Conservation (phyloP, 192 early-diverging fungal species). For the Coemansia sp. region DNA sequence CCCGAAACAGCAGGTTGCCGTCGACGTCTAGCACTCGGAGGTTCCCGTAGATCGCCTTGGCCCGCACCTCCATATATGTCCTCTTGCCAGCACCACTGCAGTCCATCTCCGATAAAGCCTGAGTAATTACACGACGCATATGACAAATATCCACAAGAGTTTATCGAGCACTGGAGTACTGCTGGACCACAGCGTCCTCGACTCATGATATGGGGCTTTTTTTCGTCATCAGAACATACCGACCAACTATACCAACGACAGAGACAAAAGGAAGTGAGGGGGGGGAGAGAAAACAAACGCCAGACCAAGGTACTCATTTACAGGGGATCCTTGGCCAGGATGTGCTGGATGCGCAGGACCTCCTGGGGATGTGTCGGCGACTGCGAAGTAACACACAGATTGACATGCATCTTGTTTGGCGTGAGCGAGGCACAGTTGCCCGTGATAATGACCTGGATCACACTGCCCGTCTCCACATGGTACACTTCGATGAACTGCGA, state of each 20-base stretch:
- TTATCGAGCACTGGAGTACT: too few species aligned
- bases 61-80: constrained; percentile 19
- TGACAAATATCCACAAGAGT: too few species aligned
- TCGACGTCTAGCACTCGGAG: constrained; percentile 31
- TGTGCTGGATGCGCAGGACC: constrained; percentile 40
- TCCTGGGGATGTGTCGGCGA: constrained; percentile 41
- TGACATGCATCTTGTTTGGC: constrained; percentile 34
- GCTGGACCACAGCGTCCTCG: too few species aligned
- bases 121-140: too few species aligned
- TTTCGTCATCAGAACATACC: too few species aligned
- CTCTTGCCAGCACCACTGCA: too few species aligned
- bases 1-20: constrained; percentile 34
- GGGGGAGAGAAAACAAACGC: neutral
- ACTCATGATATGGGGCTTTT: too few species aligned
- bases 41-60: constrained; percentile 38
- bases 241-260: too few species aligned
- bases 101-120: too few species aligned
- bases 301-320: neutral
- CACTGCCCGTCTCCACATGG: constrained; percentile 66
- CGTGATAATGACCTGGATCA: constrained; percentile 62
- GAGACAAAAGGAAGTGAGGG: neutral
- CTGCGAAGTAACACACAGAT: constrained; percentile 39
- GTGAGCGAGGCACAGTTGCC: constrained; percentile 45
- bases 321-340: constrained; percentile 29
- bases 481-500: constrained; percentile 85